Percentiles rank a stretch among this genome's conserved stretches.
phyloP scores from a whole-genome alignment of 768 basidiomycete species.

The Clavaria fumosa region DNA sequence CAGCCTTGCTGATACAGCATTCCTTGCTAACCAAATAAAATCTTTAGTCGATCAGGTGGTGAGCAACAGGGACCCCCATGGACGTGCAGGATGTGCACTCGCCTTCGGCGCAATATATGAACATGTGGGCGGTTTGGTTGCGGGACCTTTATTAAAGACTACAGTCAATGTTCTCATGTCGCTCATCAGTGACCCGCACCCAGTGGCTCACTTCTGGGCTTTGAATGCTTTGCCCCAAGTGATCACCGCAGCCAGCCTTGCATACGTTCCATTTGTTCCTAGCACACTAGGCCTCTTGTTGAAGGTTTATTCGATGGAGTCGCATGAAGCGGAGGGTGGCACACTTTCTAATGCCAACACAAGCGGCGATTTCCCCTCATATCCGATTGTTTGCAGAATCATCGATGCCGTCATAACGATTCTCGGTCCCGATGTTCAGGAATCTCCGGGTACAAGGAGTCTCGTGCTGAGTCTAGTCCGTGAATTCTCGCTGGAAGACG shows the following conservation, averaged over 20 bases:
- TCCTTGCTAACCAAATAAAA: constrained; percentile 79
- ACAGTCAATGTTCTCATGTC: constrained; percentile 93
- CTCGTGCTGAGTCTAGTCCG: constrained; percentile 74
- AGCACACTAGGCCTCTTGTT: constrained; percentile 82
- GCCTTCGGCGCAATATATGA: constrained; percentile 87
- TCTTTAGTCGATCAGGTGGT: constrained; percentile 87
- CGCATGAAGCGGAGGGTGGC: constrained; percentile 89
- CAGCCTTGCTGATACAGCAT: constrained; percentile 66
- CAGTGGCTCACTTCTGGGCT: constrained; percentile 90
- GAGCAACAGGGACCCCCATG: constrained; percentile 83
- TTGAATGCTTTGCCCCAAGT: constrained; percentile 74
- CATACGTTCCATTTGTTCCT: constrained; percentile 79
- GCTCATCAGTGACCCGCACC: constrained; percentile 89
- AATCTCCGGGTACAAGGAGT: constrained; percentile 63
- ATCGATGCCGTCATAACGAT: constrained; percentile 89
- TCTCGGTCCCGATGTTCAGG: constrained; percentile 90
- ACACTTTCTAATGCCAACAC: constrained; percentile 68
- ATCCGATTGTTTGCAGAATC: constrained; percentile 82
- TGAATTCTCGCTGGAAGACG: constrained; percentile 72
- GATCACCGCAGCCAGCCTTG: constrained; percentile 81
- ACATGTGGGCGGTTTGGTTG: constrained; percentile 87
- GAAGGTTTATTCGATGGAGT: constrained; percentile 78
- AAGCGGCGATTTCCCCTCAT: constrained; percentile 82
- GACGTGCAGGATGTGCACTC: constrained; percentile 84
- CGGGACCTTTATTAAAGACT: constrained; percentile 87